Conservation (phyloP, 371 early-diverging fungal species). For the Mucor circinelloides region DNA sequence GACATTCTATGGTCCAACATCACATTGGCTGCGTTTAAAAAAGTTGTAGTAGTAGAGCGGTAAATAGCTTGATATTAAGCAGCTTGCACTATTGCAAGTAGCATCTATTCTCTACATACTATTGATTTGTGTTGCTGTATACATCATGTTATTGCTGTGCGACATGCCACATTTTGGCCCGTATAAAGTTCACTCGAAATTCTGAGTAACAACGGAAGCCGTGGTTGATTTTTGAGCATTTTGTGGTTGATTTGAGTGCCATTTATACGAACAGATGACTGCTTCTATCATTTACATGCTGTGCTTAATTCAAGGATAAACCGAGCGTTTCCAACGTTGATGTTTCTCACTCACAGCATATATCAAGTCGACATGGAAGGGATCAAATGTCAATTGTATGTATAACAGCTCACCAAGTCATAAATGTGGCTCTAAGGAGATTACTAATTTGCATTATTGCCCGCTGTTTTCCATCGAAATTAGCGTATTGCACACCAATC, state of each 20-base stretch:
- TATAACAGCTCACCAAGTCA: background rate
- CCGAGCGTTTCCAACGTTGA: too few relatives aligned
- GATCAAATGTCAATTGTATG: background rate
- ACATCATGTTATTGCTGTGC: background rate
- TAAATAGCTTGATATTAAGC: too few relatives aligned
- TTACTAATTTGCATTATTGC: slow-evolving; percentile 4
- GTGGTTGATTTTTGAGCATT: background rate
- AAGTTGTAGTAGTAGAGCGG: too few relatives aligned
- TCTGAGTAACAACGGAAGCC: background rate
- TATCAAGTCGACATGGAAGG: too few relatives aligned
- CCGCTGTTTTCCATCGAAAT: background rate
- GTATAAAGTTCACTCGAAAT: background rate
- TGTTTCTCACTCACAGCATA: too few relatives aligned
- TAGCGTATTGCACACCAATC: background rate
- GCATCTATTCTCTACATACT: background rate
- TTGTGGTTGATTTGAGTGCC: background rate
- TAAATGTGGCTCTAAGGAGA: background rate
- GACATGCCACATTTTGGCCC: background rate
- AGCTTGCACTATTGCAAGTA: background rate
- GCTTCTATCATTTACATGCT: too few relatives aligned
- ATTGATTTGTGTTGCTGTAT: background rate
- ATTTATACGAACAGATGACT: too few relatives aligned
- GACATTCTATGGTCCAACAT: background rate
- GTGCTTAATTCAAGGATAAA: too few relatives aligned
- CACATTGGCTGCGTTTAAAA: background rate